phyloP scores from a whole-genome alignment of 2,329 filamentous ascomycete species.

The Alternaria sp. region DNA sequence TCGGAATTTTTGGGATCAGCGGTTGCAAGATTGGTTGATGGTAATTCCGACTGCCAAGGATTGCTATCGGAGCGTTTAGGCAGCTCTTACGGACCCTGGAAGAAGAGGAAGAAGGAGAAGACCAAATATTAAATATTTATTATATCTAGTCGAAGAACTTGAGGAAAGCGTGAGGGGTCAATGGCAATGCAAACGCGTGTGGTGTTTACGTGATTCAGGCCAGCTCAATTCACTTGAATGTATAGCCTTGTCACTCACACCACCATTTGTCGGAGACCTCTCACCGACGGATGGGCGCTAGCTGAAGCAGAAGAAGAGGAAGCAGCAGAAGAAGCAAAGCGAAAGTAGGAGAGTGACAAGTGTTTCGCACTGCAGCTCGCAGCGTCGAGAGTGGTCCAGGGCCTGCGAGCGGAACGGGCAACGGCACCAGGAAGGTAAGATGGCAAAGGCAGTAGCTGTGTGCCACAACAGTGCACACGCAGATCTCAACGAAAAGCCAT shows the following conservation, averaged over 20 bases:
- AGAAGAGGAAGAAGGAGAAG: not conserved
- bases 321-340: not conserved
- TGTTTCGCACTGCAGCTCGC: constrained; percentile 4
- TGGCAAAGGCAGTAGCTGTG: constrained; percentile 17
- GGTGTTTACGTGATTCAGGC: constrained; percentile 8
- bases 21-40: constrained; percentile 5
- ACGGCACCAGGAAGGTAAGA: constrained; percentile 17
- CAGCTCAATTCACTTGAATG: constrained; percentile 16
- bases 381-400: constrained; percentile 15
- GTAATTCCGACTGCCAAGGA: not conserved
- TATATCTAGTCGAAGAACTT: constrained; percentile 3
- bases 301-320: not conserved
- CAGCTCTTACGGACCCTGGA: not conserved
- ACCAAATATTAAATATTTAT: constrained; percentile 19
- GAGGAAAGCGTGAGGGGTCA: constrained; percentile 13
- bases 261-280: constrained; percentile 9
- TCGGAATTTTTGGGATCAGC: not conserved
- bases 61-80: constrained; percentile 1
- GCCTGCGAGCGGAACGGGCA: constrained; percentile 19
- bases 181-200: constrained; percentile 13
- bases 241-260: constrained; percentile 26
- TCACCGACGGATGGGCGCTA: not conserved
- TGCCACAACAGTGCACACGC: constrained; percentile 17
- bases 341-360: not conserved
- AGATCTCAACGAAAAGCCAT: constrained; percentile 10